Conservation (phyloP, 805 yeast species). For the Priceomyces castillae region DNA sequence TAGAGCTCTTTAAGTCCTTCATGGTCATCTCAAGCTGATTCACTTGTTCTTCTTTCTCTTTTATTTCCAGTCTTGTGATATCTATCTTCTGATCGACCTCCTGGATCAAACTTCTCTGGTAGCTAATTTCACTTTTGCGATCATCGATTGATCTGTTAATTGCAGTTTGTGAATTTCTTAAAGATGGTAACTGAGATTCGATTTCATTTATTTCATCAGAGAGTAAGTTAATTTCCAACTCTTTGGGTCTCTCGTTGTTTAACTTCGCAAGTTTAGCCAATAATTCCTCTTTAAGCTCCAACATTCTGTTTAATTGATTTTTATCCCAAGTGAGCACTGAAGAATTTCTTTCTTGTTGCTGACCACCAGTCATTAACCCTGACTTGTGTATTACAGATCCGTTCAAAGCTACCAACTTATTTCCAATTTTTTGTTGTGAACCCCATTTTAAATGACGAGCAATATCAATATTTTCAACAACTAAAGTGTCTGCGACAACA, state of each 20-base stretch:
- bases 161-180: constrained; percentile 45
- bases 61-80: constrained; percentile 13
- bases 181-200: constrained; percentile 39
- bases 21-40: constrained; percentile 14
- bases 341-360: constrained; percentile 44
- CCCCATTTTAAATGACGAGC: constrained; percentile 78
- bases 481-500: constrained; percentile 74
- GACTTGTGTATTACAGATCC: constrained; percentile 84
- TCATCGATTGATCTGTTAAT: constrained; percentile 45
- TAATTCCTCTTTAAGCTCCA: constrained; percentile 48
- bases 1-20: constrained; percentile 34
- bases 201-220: constrained; percentile 45
- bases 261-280: constrained; percentile 49
- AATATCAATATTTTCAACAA: constrained; percentile 65
- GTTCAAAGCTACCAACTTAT: constrained; percentile 73
- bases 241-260: constrained; percentile 50
- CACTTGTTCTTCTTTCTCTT: constrained; percentile 14
- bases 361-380: constrained; percentile 93
- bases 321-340: constrained; percentile 64
- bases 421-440: constrained; percentile 41
- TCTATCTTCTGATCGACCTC: constrained; percentile 20
- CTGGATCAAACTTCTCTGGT: constrained; percentile 33
- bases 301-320: constrained; percentile 56
- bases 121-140: constrained; percentile 48
- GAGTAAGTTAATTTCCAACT: constrained; percentile 53